Evolutionary conservation across 1,139 yeast species (phyloP), one percentile per base, ranked within the genome.

Genomic region (Schizosaccharomyces versatilis): DNA sequence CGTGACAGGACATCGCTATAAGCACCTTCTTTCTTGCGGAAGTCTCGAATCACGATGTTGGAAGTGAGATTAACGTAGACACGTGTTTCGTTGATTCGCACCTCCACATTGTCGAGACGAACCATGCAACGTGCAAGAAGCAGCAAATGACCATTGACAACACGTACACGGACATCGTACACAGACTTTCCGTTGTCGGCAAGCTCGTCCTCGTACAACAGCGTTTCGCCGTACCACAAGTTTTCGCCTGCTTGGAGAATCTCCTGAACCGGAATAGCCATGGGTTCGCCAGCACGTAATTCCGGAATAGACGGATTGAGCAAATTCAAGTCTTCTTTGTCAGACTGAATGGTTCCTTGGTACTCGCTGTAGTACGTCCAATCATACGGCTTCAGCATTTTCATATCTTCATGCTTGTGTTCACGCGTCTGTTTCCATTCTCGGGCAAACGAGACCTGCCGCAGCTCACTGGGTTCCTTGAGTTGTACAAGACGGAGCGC

Each of bases 151-250:
- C 81, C 76, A 6, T 81, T 80, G 97, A 90, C 93, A 2, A 86
- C 96, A 60, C 99, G 71, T 38, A 93, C 77, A 66, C 86, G 86
- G 39, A 81, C 79, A 55, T 80, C 78, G 55, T 84, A 68, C 56
- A 84, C 75, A 0, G 93, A 79, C 36, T 85, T 82, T 3, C 99
- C 99, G 66, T 90, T 90, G 66, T 90, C 99, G 2, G 95, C 98
- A 57, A 90, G 71, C 65, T 90, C 99, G 64, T 90, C 98, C 65
- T 90, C 99, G 64, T 77, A 93, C 40, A 93, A 70, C 7, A 84
- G 78, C 68, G 85, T 78, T 62, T 88, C 96, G 65, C 86, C 97
- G 64, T 78, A 90, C 65, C 84, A 85, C 54, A 85, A 65, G 36
- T 42, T 42, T 15, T 19, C n/a, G 12, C 48, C 48, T 7, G 48